Evolutionary conservation across 2,329 filamentous ascomycete species (phyloP).

Genomic region (Botrytis paeoniae): DNA sequence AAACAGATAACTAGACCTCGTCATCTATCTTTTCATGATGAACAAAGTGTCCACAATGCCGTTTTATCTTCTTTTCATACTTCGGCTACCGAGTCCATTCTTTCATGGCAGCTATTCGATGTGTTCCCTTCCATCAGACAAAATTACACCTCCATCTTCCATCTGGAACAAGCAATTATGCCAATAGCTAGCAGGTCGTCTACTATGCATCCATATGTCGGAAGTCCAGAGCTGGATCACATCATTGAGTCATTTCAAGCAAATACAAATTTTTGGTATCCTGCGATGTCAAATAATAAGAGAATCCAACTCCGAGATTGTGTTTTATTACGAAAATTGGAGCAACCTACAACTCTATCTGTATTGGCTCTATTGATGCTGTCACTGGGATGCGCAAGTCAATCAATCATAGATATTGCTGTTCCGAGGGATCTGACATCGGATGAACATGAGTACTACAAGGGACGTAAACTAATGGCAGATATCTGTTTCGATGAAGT

Average conservation of each 20-base stretch:
- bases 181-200: conserved; percentile 39
- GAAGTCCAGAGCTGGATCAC: conserved; percentile 42
- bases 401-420: conserved; percentile 40
- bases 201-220: conserved; percentile 45
- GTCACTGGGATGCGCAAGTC: conserved; percentile 48
- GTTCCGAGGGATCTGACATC: conserved; percentile 22
- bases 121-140: conserved; percentile 44
- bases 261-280: conserved; percentile 53
- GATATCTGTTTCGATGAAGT: conserved; percentile 38
- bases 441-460: conserved; percentile 36
- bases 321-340: not conserved
- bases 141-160: conserved; percentile 47
- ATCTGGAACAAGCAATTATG: conserved; percentile 45
- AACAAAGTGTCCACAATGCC: conserved; percentile 42
- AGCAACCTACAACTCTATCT: not conserved
- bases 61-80: conserved; percentile 50
- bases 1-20: not conserved
- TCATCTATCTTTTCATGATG: conserved; percentile 8
- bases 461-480: conserved; percentile 28
- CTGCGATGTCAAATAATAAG: conserved; percentile 45
- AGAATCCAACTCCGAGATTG: conserved; percentile 27
- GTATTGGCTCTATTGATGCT: conserved; percentile 48
- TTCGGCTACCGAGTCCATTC: conserved; percentile 50
- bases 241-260: conserved; percentile 46
- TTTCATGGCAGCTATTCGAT: conserved; percentile 51